phyloP scores from a whole-genome alignment of 1,284 basidiomycete species.

The Malassezia dermatis region DNA sequence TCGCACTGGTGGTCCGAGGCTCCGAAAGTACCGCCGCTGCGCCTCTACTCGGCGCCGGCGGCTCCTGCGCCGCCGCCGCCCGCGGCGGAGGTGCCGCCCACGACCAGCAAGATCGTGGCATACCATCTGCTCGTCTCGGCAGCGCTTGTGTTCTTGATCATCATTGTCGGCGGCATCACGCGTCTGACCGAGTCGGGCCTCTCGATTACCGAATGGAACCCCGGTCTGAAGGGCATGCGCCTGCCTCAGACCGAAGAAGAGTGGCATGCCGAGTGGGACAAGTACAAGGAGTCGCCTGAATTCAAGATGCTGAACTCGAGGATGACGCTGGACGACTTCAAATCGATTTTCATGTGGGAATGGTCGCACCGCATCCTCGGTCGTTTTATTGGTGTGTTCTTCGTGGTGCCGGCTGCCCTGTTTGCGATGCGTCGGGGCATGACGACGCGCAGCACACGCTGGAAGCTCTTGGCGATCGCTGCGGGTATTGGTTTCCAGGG shows the following conservation, averaged over 20 bases:
- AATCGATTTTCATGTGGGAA: conserved; percentile 96
- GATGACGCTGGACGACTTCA: conserved; percentile 81
- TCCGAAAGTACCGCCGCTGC: background rate
- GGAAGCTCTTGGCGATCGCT: conserved; percentile 62
- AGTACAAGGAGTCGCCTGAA: conserved; percentile 91
- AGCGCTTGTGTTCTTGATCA: conserved; percentile 74
- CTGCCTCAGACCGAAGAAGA: conserved; percentile 67
- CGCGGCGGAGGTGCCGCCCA: background rate
- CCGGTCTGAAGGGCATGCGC: conserved; percentile 70
- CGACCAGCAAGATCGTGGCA: conserved; percentile 61
- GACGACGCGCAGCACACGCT: conserved; percentile 44
- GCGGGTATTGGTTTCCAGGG: conserved; percentile 80
- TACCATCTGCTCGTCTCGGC: conserved; percentile 74
- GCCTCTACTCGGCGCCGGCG: background rate
- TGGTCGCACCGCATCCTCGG: conserved; percentile 92
- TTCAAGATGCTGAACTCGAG: conserved; percentile 85
- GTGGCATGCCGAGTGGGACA: conserved; percentile 84
- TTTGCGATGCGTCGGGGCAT: conserved; percentile 20
- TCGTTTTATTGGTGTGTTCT: conserved; percentile 65
- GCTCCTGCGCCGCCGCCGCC: background rate
- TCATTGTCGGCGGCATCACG: conserved; percentile 91
- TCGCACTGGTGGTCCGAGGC: background rate
- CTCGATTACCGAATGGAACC: conserved; percentile 95
- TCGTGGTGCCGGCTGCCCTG: conserved; percentile 42
- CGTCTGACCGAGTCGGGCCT: conserved; percentile 93